These are phyloP conservation scores for Hermanozyma aechmeae DNA, from an alignment of 805 yeast genomes.

Conservation along the genomic window DNA sequence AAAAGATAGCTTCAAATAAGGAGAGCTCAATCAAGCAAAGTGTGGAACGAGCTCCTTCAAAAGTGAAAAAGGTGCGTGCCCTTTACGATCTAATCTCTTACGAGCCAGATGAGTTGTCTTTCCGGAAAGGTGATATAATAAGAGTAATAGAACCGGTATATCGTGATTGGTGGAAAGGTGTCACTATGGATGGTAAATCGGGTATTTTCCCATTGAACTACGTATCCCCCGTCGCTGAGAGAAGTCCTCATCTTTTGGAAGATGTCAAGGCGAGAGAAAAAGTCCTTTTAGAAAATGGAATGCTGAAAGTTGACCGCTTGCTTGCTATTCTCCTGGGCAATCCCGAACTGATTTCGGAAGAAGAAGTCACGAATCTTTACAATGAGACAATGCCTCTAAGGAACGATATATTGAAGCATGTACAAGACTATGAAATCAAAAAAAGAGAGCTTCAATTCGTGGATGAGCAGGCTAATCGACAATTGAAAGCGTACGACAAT, in stretches of 20 bases:
- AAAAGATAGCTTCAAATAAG: no score
- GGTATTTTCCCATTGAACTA: slow-evolving; percentile 93
- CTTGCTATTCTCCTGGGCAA: slow-evolving; percentile 41
- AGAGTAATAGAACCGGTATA: slow-evolving; percentile 81
- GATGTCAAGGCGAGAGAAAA: slow-evolving; percentile 43
- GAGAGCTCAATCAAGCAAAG: no score
- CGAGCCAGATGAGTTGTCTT: slow-evolving; percentile 83
- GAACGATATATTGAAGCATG: no score
- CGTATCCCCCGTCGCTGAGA: slow-evolving; percentile 68
- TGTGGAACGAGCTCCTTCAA: neutral
- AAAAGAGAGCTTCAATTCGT: no score
- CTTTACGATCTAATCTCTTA: slow-evolving; percentile 69
- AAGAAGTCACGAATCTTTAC: slow-evolving; percentile 61
- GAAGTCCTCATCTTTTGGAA: slow-evolving; percentile 49
- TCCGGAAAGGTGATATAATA: slow-evolving; percentile 79
- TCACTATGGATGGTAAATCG: slow-evolving; percentile 58
- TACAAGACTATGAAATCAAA: no score
- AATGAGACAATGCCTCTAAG: slow-evolving; percentile 62
- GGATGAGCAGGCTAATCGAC: no score
- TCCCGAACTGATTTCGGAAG: slow-evolving; percentile 39
- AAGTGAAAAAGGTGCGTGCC: slow-evolving; percentile 65
- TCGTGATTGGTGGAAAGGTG: slow-evolving; percentile 94
- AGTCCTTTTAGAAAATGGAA: slow-evolving; percentile 40
- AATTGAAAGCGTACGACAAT: no score
- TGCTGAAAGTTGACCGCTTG: slow-evolving; percentile 58